Base-by-base conservation (phyloP, 2,329 filamentous ascomycete species). In the Colletotrichum gigasporum region DNA sequence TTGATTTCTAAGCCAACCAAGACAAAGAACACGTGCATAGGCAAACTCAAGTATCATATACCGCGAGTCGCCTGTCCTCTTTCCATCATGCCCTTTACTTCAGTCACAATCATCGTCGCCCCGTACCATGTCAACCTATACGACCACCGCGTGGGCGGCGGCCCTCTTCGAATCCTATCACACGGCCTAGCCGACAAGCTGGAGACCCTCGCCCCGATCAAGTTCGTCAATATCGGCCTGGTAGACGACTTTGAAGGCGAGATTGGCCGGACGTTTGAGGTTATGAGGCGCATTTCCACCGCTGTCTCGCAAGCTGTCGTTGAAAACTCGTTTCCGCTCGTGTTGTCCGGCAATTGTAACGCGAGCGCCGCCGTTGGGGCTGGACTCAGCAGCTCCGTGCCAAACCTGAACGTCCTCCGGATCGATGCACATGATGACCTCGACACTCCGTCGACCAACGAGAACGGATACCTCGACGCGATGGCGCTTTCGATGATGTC, bases 361-460 rank as follows among this genome's bases (percentile, higher is more conserved):
- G 70, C 74, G 8, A 75, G 70, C 24, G 75, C 74, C 0, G 78
- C 74, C 3, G 75, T 75, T 0, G 75, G 74, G 1, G 78, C 77
- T 3, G 79, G 79, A 0, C 55, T 80, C 5, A 50, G 57, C 10
- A 50, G 28, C 3, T 60, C 68, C 2, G 53, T 34, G 5, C 26
- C 50, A 4, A 24, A 45, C 9, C 20, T 62, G 14, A 54, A 59
- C 2, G 18, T 65, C 12, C 22, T 60, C 0, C 81, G 78, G 70
- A 80, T 82, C 50, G 79, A 82, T 47, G 79, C 78, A 3, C 79
- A 82, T 45, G 78, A 80, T 52, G 79, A 82, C 57, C 73, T 78
- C 48, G 74, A 78, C 44, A 75, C 72, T 0, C 76, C 76, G 0
- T 72, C 73, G 20, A 74, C 74, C 24, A 71, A 76, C 5, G 66